Evolutionary conservation across 1,284 basidiomycete genomes (phyloP).

Genomic region (Austroboletus novae-zelandiae): DNA sequence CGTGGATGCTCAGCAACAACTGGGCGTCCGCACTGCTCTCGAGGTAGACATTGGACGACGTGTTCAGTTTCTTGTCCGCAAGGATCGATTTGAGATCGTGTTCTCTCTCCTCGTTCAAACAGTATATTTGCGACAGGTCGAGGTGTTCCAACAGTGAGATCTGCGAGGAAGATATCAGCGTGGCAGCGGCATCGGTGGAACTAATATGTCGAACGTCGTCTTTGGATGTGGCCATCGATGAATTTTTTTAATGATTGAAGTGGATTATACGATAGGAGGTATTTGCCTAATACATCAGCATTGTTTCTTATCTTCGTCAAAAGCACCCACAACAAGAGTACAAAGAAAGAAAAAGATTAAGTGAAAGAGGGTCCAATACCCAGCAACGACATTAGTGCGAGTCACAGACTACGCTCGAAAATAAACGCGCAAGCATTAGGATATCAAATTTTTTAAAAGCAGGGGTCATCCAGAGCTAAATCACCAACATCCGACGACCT

Average conservation of each 20-base stretch:
- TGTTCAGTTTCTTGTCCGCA: conserved; percentile 47
- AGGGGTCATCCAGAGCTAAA: conserved; percentile 6
- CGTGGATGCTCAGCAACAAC: conserved; percentile 66
- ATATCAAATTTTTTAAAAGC: background rate
- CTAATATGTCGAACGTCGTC: conserved; percentile 26
- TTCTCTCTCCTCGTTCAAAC: conserved; percentile 68
- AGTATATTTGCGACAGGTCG: conserved; percentile 63
- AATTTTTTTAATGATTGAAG: background rate
- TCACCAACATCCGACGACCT: conserved; percentile 6
- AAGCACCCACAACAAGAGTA: conserved; percentile 9
- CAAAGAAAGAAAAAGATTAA: background rate
- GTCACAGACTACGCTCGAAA: conserved; percentile 5
- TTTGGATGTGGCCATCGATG: conserved; percentile 24
- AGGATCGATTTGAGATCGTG: conserved; percentile 66
- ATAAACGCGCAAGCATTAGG: conserved; percentile 15
- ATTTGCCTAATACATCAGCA: conserved; percentile 3
- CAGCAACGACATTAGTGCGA: conserved; percentile 1
- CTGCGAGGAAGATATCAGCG: conserved; percentile 29
- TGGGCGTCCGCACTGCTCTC: conserved; percentile 83
- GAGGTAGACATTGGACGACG: conserved; percentile 46
- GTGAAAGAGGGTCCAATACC: background rate
- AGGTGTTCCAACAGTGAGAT: conserved; percentile 60
- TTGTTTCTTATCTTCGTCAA: background rate
- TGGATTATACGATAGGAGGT: conserved; percentile 14
- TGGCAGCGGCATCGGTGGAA: background rate